Base-by-base conservation (phyloP, 2,329 filamentous ascomycete genomes). In the Monosporascus sp. region DNA sequence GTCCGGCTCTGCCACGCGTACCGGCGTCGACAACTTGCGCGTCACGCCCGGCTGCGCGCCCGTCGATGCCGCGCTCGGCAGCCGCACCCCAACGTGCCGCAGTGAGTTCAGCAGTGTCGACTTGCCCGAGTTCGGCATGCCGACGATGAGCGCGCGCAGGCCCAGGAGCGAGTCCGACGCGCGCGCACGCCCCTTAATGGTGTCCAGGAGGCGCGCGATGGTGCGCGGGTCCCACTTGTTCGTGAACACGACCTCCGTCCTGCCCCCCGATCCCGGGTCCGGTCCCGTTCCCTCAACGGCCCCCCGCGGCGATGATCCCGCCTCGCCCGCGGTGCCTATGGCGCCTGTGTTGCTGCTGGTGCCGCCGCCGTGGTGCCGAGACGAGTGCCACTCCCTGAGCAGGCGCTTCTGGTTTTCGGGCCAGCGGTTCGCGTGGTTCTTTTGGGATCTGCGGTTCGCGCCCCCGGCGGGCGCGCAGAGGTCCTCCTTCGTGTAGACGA, bases 51-150 rank as follows among this genome's bases (percentile, higher is more conserved):
- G 92, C 65, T 97, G 86, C 11, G 87, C 85, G 9, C 94, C 94
- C 1, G 92, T 97, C 57, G 77, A 79, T 38, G 92, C 89, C 1
- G 85, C 92, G 68, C 93, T 95, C 27, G 68, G 59, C 17, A 67
- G 66, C 37, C 63, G 63, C 60, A 89, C 80, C 41, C 91, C 90
- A 19, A 79, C 76, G 41, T 78, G 81, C 20, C 94, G 86, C 48
- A 97, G 79, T 17, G 86, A 82, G 70, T 99, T 99, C 43, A 99
- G 82, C n/a, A 99, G 78, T 1, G 92, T 91, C 47, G 90, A 96
- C 73, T 99, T 99, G 37, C 94, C 94, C 0, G 96, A 90, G 67
- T 99, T 99, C 37, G 94, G 94, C 92, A 99, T 97, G 52, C 94
- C 94, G 16, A 97, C 92, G 1, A 97, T 83, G 69, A 99, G 81